Evolutionary conservation across 495 filamentous ascomycete genomes (phyloP), one percentile per base, ranked within the genome.

Genomic region (Neurospora tetrasperma): DNA sequence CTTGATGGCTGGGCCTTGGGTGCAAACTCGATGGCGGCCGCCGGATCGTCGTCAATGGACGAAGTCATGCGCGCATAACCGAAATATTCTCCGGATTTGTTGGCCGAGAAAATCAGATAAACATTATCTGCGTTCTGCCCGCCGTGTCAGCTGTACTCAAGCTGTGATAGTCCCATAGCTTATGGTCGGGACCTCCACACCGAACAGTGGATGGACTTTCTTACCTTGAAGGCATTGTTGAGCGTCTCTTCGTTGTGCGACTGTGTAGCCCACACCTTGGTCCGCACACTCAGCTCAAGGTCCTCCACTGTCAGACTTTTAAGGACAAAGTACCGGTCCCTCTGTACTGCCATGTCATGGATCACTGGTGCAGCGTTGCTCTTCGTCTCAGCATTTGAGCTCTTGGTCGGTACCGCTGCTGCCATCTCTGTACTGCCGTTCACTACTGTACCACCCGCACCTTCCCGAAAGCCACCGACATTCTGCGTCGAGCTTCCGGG

Each of bases 21-120:
- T 1, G 88, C 84, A 78, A 90, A 90, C 75, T 91, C 85, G 70
- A 93, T 88, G 0, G 89, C 86, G 3, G 90, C 87, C 3, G 87
- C 86, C 39, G 90, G 88, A 76, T 95, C 90, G 71, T 94, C 89
- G 76, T 88, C 88, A 80, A 98, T 97, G 9, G 88, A 86, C 69
- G 96, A 98, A 20, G 86, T 85, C 96, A 98, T 99, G 48, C 93
- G 89, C 16, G 94, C 96, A 75, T 97, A 97, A 35, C 96, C 96
- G 80, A 96, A 98, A 77, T 98, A 99, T 81, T 98, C 96, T 23
- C 96, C 96, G 0, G 96, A 98, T 77, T 98, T 98, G 82, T 98
- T 99, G 14, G 94, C 96, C 16, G 94, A 98, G 81, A 99, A 99
- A 35, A 99, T 90, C 41, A 99, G 86, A 77, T 95, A 98, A n/a